Evolutionary conservation across 2,329 filamentous ascomycete genomes (phyloP), one percentile per base, ranked within the genome.

Genomic region (Zymoseptoria brevis): DNA sequence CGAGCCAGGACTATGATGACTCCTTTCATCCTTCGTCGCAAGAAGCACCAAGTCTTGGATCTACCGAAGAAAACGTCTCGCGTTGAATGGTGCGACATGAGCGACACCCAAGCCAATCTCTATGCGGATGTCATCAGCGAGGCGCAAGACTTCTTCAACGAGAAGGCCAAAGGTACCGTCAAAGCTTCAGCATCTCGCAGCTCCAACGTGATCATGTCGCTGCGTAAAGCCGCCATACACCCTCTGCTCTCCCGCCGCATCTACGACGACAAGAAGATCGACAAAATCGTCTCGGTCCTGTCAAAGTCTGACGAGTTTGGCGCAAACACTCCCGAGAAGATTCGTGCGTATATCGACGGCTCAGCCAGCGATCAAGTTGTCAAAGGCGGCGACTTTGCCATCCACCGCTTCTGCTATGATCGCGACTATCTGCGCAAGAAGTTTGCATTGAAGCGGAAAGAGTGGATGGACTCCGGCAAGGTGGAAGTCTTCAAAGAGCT

Each of bases 191-290:
- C 60, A 9, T 60, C 55, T 60, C 64, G 58, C 56, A 67, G 63
- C 53, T 68, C 68, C 9, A 72, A 72, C 55, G 65, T 70, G 8
- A 87, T 96, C 79, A 94, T 96, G 82, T 90, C 92, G 72, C 83
- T 97, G 19, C 88, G 93, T 51, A 93, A 96, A 72, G 90, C 93
- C 2, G 89, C 94, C 0, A 90, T 96, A 50, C 94, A 99, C 69
- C 90, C 92, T 0, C 81, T 96, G 56, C 83, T 99, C 8, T 94
- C 95, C 74, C 84, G 93, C 3, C 85, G 87, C 2, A 83, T 89
- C 62, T 99, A 94, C 72, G 83, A 83, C 9, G 87, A 96, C 68
- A 78, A 82, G 30, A 87, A 81, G 59, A 83, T 96, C 5, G 80
- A 84, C 59, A 85, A 90, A 68, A 96, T 97, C 82, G 68, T 71